Evolutionary conservation across 352 stramenopile genomes (phyloP).

Genomic region (Pythium myriotylum): DNA sequence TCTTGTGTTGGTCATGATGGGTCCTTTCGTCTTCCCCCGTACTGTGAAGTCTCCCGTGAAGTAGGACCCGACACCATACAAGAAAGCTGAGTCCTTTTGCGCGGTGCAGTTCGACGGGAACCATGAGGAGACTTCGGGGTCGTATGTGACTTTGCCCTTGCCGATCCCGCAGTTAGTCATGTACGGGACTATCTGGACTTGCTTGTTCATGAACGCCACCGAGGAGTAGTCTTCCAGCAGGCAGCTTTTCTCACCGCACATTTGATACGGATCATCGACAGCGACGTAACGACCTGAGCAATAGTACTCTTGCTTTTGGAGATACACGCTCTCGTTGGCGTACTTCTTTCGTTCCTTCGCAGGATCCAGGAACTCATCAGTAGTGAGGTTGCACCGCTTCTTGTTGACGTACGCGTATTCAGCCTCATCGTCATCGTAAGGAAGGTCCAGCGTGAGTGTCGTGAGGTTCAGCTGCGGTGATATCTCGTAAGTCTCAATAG

Average conservation of each 20-base stretch:
- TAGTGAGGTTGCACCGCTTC: background rate
- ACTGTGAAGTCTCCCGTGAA: slow-evolving; percentile 32
- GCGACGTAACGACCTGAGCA: slow-evolving; percentile 33
- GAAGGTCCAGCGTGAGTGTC: slow-evolving; percentile 8
- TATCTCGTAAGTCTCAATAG: slow-evolving; percentile 4
- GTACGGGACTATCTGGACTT: slow-evolving; percentile 41
- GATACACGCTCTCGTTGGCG: background rate
- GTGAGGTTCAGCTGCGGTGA: slow-evolving; percentile 13
- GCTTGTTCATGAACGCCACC: slow-evolving; percentile 36
- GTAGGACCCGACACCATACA: slow-evolving; percentile 48
- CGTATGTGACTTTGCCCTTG: slow-evolving; percentile 32
- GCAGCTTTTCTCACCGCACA: slow-evolving; percentile 31
- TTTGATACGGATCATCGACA: slow-evolving; percentile 20
- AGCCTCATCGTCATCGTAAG: background rate
- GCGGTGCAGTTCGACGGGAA: slow-evolving; percentile 36
- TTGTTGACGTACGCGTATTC: slow-evolving; percentile 3
- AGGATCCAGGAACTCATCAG: background rate
- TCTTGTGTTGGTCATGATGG: slow-evolving; percentile 35
- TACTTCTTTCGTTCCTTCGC: background rate
- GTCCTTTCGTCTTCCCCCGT: slow-evolving; percentile 9
- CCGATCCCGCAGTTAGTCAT: slow-evolving; percentile 33
- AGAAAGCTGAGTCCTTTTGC: slow-evolving; percentile 30
- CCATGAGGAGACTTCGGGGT: slow-evolving; percentile 38
- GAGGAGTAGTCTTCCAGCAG: slow-evolving; percentile 40
- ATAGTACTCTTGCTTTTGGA: background rate